These are phyloP conservation scores for Mallotus nudiflorus DNA, from an alignment of 345 rosid species.

Conservation along the genomic window DNA sequence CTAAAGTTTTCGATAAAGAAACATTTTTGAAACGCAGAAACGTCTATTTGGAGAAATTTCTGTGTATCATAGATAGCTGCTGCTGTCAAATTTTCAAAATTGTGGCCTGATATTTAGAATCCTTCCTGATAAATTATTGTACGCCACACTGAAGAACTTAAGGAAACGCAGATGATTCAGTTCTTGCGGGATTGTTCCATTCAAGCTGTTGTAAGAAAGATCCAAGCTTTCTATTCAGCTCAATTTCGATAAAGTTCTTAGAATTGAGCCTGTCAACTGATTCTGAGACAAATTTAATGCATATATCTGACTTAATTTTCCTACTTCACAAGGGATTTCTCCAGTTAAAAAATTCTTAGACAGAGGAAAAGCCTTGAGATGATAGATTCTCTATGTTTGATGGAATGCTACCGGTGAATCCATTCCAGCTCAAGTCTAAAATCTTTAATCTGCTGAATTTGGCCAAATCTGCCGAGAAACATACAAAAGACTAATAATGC, in stretches of 20 bases:
- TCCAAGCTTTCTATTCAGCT: neutral
- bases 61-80: too few relatives aligned
- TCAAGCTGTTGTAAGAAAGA: slow-evolving; percentile 3
- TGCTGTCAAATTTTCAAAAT: neutral
- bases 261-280: neutral
- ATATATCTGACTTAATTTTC: neutral
- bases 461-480: too few relatives aligned
- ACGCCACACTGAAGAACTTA: slow-evolving; percentile 1
- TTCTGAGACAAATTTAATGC: slow-evolving; percentile 11
- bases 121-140: slow-evolving; percentile 16
- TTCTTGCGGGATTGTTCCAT: slow-evolving; percentile 3
- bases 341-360: too few relatives aligned
- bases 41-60: too few relatives aligned
- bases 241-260: neutral
- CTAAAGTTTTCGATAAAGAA: too few relatives aligned
- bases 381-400: too few relatives aligned
- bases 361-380: too few relatives aligned
- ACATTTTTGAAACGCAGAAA: too few relatives aligned
- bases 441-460: too few relatives aligned
- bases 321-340: neutral
- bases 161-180: neutral
- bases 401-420: too few relatives aligned
- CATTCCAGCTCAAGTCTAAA: too few relatives aligned
- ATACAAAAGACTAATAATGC: too few relatives aligned
- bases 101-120: neutral